Conservation (phyloP, 257 asterid genomes). For the Solanum phureja region DNA sequence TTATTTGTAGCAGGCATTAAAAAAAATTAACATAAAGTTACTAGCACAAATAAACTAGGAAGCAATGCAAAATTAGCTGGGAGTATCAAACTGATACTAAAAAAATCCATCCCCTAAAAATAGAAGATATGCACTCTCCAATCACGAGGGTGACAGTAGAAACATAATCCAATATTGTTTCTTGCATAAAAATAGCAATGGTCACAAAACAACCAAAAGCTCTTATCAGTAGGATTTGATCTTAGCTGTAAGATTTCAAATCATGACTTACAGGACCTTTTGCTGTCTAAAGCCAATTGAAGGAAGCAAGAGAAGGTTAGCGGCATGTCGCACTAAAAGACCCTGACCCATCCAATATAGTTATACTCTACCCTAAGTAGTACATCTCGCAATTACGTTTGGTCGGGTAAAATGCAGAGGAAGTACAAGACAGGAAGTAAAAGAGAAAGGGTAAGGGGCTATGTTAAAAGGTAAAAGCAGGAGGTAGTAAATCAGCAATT, state of each 20-base stretch:
- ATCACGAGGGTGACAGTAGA: not conserved
- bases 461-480: not conserved
- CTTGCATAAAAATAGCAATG: not conserved
- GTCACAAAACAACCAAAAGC: not conserved
- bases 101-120: not conserved
- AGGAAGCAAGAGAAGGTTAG: not conserved
- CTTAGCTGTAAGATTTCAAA: not conserved
- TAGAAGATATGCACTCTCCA: not conserved
- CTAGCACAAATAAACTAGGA: not conserved
- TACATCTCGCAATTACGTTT: not conserved
- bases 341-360: not conserved
- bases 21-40: not conserved
- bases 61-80: not conserved
- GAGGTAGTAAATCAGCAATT: not conserved
- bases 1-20: not conserved
- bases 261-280: not conserved
- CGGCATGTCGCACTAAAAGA: not conserved
- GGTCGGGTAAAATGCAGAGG: not conserved
- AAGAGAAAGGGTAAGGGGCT: not conserved
- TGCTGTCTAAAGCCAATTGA: not conserved
- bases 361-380: not conserved
- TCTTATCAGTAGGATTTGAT: not conserved
- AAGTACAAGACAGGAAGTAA: not conserved
- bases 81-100: not conserved
- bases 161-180: not conserved